These are phyloP conservation scores for Lachancea fermentati DNA, from an alignment of 805 yeast species.

Conservation along the genomic window DNA sequence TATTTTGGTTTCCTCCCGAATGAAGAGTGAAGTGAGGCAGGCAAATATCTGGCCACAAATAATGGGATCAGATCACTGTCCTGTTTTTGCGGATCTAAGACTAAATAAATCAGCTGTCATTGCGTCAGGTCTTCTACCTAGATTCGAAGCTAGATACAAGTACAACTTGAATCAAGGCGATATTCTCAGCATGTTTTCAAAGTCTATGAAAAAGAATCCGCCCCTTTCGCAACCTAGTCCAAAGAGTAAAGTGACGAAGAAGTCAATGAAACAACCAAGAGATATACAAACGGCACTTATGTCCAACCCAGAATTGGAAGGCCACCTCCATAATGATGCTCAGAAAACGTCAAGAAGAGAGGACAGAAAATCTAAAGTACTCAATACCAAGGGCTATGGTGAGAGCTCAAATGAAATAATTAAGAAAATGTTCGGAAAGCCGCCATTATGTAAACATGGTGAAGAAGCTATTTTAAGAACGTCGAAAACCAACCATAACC, in stretches of 20 bases:
- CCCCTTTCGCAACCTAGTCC: neutral
- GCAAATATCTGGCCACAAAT: slow-evolving; percentile 60
- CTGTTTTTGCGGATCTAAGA: slow-evolving; percentile 67
- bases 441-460: slow-evolving; percentile 46
- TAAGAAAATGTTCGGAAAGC: slow-evolving; percentile 21
- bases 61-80: slow-evolving; percentile 93
- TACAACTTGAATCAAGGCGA: slow-evolving; percentile 38
- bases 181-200: slow-evolving; percentile 33
- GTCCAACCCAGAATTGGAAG: neutral
- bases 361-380: too few species aligned
- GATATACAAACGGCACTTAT: neutral
- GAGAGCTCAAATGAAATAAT: neutral
- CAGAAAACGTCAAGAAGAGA: too few species aligned
- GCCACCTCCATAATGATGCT: too few species aligned
- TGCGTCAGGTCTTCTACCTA: slow-evolving; percentile 24
- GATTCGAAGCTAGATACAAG: slow-evolving; percentile 49
- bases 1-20: slow-evolving; percentile 45
- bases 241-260: neutral
- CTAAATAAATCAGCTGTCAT: slow-evolving; percentile 5
- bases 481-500: slow-evolving; percentile 39
- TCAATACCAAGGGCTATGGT: neutral
- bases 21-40: slow-evolving; percentile 33
- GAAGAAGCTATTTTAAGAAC: slow-evolving; percentile 42
- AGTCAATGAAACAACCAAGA: neutral
- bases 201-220: neutral